phyloP scores from a whole-genome alignment of 768 basidiomycete genomes.

The Candolleomyces aberdarensis region DNA sequence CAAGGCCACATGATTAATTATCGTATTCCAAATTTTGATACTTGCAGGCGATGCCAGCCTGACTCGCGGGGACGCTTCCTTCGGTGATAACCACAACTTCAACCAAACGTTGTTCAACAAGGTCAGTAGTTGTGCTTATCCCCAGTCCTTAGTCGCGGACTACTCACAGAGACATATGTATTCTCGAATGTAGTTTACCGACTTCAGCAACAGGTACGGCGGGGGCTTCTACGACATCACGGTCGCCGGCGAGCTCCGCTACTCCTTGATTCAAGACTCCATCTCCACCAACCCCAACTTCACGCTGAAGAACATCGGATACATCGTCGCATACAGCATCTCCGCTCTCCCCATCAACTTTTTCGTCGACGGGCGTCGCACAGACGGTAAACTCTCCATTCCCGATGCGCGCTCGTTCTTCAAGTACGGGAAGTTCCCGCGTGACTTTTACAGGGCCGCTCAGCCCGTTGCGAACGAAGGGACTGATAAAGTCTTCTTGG shows the following conservation, averaged over 20 bases:
- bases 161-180: neutral
- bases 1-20: neutral
- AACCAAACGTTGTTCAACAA: slow-evolving; percentile 20
- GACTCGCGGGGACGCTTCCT: slow-evolving; percentile 12
- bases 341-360: slow-evolving; percentile 14
- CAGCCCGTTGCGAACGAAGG: slow-evolving; percentile 6
- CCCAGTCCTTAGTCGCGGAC: no score
- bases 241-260: slow-evolving; percentile 14
- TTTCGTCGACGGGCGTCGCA: slow-evolving; percentile 17
- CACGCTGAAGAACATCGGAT: slow-evolving; percentile 11
- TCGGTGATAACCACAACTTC: slow-evolving; percentile 20
- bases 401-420: slow-evolving; percentile 15
- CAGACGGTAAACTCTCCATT: slow-evolving; percentile 11
- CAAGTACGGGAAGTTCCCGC: slow-evolving; percentile 14
- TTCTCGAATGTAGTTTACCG: slow-evolving; percentile 6
- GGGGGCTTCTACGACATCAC: slow-evolving; percentile 18
- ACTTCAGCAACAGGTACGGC: slow-evolving; percentile 14
- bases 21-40: no score
- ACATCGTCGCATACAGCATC: slow-evolving; percentile 12
- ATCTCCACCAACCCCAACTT: slow-evolving; percentile 19
- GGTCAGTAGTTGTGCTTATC: neutral
- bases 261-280: slow-evolving; percentile 15
- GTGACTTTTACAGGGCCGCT: slow-evolving; percentile 12
- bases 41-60: neutral
- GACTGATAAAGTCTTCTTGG: neutral